Conservation (phyloP, 2,329 filamentous ascomycete species). For the Coniosporium tulheliwenetii region DNA sequence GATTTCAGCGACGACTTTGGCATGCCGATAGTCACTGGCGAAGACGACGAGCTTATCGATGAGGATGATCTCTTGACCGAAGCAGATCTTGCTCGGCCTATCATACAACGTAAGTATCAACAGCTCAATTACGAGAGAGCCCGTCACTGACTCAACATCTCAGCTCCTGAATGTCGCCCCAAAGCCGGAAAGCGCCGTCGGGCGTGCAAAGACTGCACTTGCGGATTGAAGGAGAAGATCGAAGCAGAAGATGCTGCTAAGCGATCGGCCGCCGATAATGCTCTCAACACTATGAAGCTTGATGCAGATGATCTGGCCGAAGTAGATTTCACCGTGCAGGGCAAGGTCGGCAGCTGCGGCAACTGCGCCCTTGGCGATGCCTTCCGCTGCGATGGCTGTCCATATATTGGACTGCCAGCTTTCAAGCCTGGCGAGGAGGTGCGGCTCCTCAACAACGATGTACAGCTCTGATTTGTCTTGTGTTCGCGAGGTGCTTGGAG, state of each 20-base stretch:
- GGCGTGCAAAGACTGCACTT: conserved; percentile 96
- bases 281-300: conserved; percentile 53
- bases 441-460: conserved; percentile 66
- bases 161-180: conserved; percentile 74
- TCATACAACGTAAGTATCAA: conserved; percentile 58
- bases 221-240: conserved; percentile 72
- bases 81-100: conserved; percentile 62
- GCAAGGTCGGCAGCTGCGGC: conserved; percentile 87
- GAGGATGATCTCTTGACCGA: conserved; percentile 78
- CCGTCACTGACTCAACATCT: background rate
- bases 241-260: conserved; percentile 68
- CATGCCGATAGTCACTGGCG: conserved; percentile 33
- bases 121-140: background rate
- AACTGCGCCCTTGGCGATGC: conserved; percentile 91
- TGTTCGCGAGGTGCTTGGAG: too few species aligned
- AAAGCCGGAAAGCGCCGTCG: conserved; percentile 77
- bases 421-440: conserved; percentile 98
- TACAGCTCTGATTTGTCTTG: conserved; percentile 46
- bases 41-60: conserved; percentile 69
- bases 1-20: conserved; percentile 51
- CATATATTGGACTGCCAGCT: conserved; percentile 81
- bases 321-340: conserved; percentile 93
- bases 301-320: conserved; percentile 68
- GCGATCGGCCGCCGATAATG: conserved; percentile 47
- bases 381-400: conserved; percentile 47